Base-by-base conservation (phyloP, 345 rosid species). In the Pugionium dolabratum region DNA sequence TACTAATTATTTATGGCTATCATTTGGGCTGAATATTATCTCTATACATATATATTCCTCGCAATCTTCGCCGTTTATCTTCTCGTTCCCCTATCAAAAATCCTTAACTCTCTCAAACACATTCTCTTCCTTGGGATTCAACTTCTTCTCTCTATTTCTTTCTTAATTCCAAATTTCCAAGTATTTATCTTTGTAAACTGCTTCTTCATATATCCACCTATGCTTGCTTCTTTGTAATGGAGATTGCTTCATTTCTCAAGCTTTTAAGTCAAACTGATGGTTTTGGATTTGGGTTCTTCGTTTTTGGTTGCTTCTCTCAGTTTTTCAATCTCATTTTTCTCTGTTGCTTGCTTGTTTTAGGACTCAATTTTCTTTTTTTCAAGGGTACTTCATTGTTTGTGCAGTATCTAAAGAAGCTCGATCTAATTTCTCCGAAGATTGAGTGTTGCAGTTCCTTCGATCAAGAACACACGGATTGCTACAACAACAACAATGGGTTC, bases 281-380 rank as follows among this genome's bases (percentile, higher is more conserved):
- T 28, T 80, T 82, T 58, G 79, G 75, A 51, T 64, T 70, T 73
- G 86, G 82, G 74, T 35, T 78, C 51, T 59, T 78, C 41, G 66
- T 79, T 59, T 69, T 79, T 34, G 78, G 85, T 0, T 71, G 79
- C 69, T 78, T 78, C 64, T 75, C 81, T 2, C 80, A 66, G 55
- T 34, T 72, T 39, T 47, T 77, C 1, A 77, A 53, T 32, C 36
- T 81, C 34, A 37, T 82, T 18, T 63, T 79, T 8, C 36, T 84
- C 75, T 48, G 79, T 64, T 71, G 62, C 54, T 57, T 86, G 62
- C 74, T 76, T 41, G 48, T 47, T 45, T 31, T 81, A 29, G 86
- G 86, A 26, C 48, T 79, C 5, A 80, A 66, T 68, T 51, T 75
- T 54, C 56, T 81, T 64, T 76, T 51, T 39, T 45, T 68, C 69